Evolutionary conservation across 331 rosid species (phyloP), one percentile per base, ranked within the genome.

Genomic region (Arachis monticola): DNA sequence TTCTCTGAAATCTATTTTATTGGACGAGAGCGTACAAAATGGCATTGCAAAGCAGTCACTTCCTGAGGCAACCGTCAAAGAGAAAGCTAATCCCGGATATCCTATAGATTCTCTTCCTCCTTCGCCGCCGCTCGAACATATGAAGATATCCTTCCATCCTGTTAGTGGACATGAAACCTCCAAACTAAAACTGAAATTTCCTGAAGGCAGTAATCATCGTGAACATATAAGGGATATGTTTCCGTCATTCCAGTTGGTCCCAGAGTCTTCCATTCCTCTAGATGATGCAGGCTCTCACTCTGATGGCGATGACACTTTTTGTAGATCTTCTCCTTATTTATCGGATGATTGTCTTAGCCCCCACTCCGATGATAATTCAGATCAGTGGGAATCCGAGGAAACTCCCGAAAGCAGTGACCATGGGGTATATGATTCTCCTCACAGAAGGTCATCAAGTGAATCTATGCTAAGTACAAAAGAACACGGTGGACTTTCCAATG

Each of bases 81-180:
- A 85, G 82, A 78, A 81, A 72, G 80, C 76, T 78, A 80, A 65
- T 76, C 14, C 10, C 67, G 82, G 71, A 64, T 85, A 83, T 85
- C 83, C 90, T 35, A 57, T 80, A 58, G 82, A 72, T 61, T 85
- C 88, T 64, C 84, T 86, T 74, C 88, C 96, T 77, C 82, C 93
- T 78, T 95, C 99, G 12, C 99, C 99, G 4, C 96, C 96, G 47
- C 97, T 95, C 66, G 93, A 87, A 70, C 97, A 90, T 66, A 95
- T 95, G 97, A 92, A 90, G 77, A 95, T 95, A 75, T 95, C 97
- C 63, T 95, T 95, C 88, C 96, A 85, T 56, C 96, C 97, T 6
- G 48, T 87, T 41, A 80, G 69, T 75, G 83, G 88, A 69, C 68
- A 73, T 22, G 97, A 95, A 81, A 79, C 86, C 60, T 84, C 96